These are phyloP conservation scores for Fusarium solani-melongenae DNA, from an alignment of 2,329 filamentous ascomycete genomes.

Conservation along the genomic window DNA sequence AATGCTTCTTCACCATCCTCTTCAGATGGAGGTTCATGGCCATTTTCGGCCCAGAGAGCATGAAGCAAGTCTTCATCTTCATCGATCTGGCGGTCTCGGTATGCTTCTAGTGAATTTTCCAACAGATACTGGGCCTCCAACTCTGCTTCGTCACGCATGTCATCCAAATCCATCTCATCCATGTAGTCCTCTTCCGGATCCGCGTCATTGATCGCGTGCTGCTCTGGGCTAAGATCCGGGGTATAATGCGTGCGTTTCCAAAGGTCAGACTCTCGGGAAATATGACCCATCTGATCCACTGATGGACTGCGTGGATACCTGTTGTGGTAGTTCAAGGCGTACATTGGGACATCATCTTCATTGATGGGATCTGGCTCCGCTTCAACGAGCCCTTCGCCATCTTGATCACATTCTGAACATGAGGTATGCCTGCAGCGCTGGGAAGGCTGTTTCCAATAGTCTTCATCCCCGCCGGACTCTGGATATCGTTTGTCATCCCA, in stretches of 20 bases:
- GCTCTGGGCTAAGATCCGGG: neutral
- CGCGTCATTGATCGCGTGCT: neutral
- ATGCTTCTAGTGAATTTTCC: neutral
- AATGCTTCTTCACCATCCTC: conserved; percentile 5
- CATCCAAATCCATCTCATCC: neutral
- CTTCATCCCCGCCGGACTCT: neutral
- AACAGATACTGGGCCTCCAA: neutral
- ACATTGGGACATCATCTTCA: neutral
- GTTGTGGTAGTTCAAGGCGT: neutral
- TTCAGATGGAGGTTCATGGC: neutral
- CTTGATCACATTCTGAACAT: conserved; percentile 5
- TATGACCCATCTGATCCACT: neutral
- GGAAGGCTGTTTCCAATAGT: conserved; percentile 11
- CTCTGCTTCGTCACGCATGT: neutral
- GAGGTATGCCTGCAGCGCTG: conserved; percentile 1
- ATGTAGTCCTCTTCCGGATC: neutral
- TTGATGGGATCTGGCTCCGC: neutral
- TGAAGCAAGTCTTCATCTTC: neutral
- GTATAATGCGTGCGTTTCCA: neutral
- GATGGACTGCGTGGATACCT: neutral
- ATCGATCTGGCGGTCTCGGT: neutral
- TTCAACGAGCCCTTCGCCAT: rapidly evolving
- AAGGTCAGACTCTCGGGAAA: neutral
- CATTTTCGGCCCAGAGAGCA: neutral
- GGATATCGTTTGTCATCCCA: conserved; percentile 20